A percentile compares a stretch with the other conserved stretches of the same genome.
Evolutionary conservation across 306 rosid species (phyloP).

Genomic region (Spatholobus suberectus): DNA sequence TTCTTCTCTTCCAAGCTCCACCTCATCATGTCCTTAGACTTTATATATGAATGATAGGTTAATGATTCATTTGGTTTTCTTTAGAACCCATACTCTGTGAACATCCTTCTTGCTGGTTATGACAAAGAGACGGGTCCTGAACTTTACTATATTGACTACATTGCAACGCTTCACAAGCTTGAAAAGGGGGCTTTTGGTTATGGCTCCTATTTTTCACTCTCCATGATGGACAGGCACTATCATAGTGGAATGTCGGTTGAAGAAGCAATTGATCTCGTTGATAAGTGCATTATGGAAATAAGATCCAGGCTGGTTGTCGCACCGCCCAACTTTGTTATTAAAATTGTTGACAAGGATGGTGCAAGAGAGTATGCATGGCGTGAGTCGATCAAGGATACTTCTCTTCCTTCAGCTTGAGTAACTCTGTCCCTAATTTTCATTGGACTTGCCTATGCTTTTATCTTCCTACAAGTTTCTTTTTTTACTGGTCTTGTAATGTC

Average conservation of each 20-base stretch:
- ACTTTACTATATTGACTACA: constrained; percentile 89
- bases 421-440: neutral
- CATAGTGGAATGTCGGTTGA: constrained; percentile 82
- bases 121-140: constrained; percentile 90
- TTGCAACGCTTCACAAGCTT: constrained; percentile 97
- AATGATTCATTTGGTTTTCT: neutral
- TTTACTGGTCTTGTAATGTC: constrained; percentile 16
- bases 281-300: constrained; percentile 81
- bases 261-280: constrained; percentile 83
- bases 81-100: constrained; percentile 89
- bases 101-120: constrained; percentile 90
- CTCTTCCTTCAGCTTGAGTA: constrained; percentile 57
- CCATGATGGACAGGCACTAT: constrained; percentile 95
- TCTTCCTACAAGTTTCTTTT: neutral
- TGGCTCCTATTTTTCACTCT: constrained; percentile 85
- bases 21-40: too few relatives aligned
- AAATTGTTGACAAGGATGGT: constrained; percentile 92
- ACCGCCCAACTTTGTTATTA: constrained; percentile 95
- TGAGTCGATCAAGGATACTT: constrained; percentile 62
- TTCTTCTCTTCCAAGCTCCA: too few relatives aligned
- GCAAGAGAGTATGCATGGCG: constrained; percentile 94
- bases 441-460: constrained; percentile 9
- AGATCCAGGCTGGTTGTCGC: constrained; percentile 48
- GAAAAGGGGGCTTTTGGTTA: constrained; percentile 98
- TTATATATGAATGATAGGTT: too few relatives aligned